A percentile compares a stretch with the other conserved stretches of the same genome.
Evolutionary conservation across 495 filamentous ascomycete species (phyloP).

Genomic region (Penicillium lividum): DNA sequence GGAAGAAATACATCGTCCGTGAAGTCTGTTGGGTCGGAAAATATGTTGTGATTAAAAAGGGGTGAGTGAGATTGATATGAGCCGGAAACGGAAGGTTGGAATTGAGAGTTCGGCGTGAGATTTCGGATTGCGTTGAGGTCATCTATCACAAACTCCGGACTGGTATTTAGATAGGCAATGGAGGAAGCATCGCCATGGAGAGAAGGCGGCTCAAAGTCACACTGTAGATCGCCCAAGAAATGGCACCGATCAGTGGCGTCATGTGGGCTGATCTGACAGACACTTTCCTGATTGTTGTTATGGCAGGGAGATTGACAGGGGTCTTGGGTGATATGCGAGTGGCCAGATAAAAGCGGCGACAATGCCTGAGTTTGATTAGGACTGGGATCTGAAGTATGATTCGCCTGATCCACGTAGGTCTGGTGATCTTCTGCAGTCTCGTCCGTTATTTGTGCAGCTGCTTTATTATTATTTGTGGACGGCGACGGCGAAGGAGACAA

Average conservation of each 20-base stretch:
- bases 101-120: slow-evolving; percentile 10
- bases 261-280: neutral
- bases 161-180: slow-evolving; percentile 30
- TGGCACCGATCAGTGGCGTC: neutral
- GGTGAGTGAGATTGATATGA: slow-evolving; percentile 27
- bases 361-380: slow-evolving; percentile 4
- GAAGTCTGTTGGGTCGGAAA: slow-evolving; percentile 29
- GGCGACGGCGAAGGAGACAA: slow-evolving; percentile 6
- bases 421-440: neutral
- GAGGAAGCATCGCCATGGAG: slow-evolving; percentile 14
- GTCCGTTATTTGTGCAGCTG: neutral
- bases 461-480: neutral
- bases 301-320: slow-evolving; percentile 1
- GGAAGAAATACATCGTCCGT: slow-evolving; percentile 36
- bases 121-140: slow-evolving; percentile 23
- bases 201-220: slow-evolving; percentile 9
- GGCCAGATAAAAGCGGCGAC: slow-evolving; percentile 22
- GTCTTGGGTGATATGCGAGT: slow-evolving; percentile 9
- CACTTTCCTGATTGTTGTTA: neutral
- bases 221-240: slow-evolving; percentile 4
- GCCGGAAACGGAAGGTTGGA: slow-evolving; percentile 11
- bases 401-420: neutral
- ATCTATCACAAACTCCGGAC: slow-evolving; percentile 31
- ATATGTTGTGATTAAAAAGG: slow-evolving; percentile 28
- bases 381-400: neutral